Percentiles rank a stretch among this genome's conserved stretches.
phyloP scores from a whole-genome alignment of 2,329 filamentous ascomycete species.

The Alternaria sp. region DNA sequence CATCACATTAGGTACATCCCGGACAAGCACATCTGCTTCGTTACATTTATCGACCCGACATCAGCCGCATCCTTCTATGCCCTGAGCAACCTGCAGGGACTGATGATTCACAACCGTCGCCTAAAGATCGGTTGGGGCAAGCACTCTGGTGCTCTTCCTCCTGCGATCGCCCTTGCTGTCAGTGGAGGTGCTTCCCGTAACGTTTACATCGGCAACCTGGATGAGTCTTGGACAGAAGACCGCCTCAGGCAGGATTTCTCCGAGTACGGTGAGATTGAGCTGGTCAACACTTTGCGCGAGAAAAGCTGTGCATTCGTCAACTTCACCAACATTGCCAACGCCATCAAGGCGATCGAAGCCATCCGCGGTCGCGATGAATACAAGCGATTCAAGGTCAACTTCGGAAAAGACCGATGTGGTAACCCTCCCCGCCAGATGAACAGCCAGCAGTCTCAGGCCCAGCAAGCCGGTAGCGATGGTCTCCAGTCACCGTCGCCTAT shows the following conservation, averaged over 20 bases:
- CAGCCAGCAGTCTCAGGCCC: conserved; percentile 65
- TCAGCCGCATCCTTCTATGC: conserved; percentile 98
- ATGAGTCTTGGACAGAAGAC: conserved; percentile 97
- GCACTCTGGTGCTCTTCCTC: conserved; percentile 94
- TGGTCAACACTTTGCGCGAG: conserved; percentile 94
- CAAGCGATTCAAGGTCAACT: conserved; percentile 99
- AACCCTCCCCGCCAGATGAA: conserved; percentile 91
- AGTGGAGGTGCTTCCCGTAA: conserved; percentile 98
- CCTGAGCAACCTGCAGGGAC: conserved; percentile 92
- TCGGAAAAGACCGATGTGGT: conserved; percentile 97
- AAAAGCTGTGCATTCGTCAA: conserved; percentile 99
- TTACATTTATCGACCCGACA: conserved; percentile 98
- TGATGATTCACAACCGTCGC: conserved; percentile 99
- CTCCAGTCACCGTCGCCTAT: conserved; percentile 64
- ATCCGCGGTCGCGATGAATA: conserved; percentile 95
- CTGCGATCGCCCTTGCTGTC: conserved; percentile 93
- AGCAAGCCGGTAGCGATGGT: conserved; percentile 70
- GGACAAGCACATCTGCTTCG: conserved; percentile 99
- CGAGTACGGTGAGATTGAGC: conserved; percentile 96
- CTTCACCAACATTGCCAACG: conserved; percentile 99
- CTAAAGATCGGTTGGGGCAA: conserved; percentile 99
- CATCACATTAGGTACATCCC: conserved; percentile 99
- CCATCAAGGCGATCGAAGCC: conserved; percentile 98
- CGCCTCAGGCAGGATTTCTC: conserved; percentile 95
- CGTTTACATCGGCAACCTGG: conserved; percentile 96